Conservation (phyloP, 83 land plant genomes). For the Isoetes engelmannii region DNA sequence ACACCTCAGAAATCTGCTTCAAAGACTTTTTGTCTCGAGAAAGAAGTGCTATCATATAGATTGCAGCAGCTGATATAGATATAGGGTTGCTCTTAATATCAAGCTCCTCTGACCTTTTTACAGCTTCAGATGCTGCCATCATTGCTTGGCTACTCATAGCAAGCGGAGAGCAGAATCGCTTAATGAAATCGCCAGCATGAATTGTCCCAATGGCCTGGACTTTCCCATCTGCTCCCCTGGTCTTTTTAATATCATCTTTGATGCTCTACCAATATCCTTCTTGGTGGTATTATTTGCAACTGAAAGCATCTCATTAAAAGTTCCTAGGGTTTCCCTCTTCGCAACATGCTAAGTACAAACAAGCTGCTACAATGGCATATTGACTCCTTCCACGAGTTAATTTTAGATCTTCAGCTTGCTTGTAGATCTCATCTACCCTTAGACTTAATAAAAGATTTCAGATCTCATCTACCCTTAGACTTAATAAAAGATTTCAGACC, state of each 20-base stretch:
- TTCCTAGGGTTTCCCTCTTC: conserved; percentile 81
- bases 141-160: conserved; percentile 68
- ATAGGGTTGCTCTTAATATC: conserved; percentile 80
- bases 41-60: conserved; percentile 74
- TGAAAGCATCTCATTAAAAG: conserved; percentile 76
- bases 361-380: conserved; percentile 91
- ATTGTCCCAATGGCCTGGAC: conserved; percentile 92
- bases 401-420: conserved; percentile 84
- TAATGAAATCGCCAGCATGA: conserved; percentile 71
- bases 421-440: conserved; percentile 90
- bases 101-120: conserved; percentile 70
- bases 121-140: conserved; percentile 85
- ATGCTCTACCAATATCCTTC: conserved; percentile 92
- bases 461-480: conserved; percentile 77
- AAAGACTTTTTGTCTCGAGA: conserved; percentile 74
- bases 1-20: conserved; percentile 55
- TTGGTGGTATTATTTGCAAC: conserved; percentile 92
- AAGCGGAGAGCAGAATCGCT: conserved; percentile 91
- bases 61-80: conserved; percentile 78
- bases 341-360: conserved; percentile 85
- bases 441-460: no score
- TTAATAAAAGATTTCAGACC: conserved; percentile 4
- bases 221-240: conserved; percentile 80
- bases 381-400: conserved; percentile 80
- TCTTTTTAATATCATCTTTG: conserved; percentile 82